Percentiles rank a stretch among this genome's conserved stretches.
Evolutionary conservation across 345 rosid species (phyloP).

Genomic region (Garcia nutans): DNA sequence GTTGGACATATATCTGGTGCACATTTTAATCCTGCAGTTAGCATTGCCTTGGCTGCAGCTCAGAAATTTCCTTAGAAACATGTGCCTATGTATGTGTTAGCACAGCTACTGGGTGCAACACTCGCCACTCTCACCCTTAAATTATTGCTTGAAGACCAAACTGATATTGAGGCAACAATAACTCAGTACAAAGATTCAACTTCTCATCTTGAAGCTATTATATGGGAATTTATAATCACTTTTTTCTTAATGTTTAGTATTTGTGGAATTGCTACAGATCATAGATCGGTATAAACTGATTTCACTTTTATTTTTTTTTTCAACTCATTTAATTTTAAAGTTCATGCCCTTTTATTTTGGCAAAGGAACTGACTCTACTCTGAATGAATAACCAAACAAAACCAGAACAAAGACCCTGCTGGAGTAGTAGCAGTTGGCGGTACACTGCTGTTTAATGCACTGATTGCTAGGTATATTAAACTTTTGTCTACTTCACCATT

Average conservation of each 20-base stretch:
- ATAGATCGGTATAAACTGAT: slow-evolving; percentile 38
- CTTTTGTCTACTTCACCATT: neutral
- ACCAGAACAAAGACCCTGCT: slow-evolving; percentile 35
- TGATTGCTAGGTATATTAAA: slow-evolving; percentile 45
- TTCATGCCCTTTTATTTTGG: neutral
- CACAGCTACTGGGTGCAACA: slow-evolving; percentile 43
- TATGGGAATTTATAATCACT: slow-evolving; percentile 50
- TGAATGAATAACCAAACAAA: neutral
- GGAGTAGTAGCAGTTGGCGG: slow-evolving; percentile 44
- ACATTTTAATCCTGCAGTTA: slow-evolving; percentile 57
- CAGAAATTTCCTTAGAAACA: slow-evolving; percentile 43
- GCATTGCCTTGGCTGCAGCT: slow-evolving; percentile 40
- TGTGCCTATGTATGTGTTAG: slow-evolving; percentile 41
- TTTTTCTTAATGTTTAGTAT: slow-evolving; percentile 41
- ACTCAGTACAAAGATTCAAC: slow-evolving; percentile 42
- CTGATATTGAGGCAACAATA: slow-evolving; percentile 17
- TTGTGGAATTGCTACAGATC: slow-evolving; percentile 44
- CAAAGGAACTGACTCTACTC: neutral
- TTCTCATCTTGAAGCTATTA: slow-evolving; percentile 45
- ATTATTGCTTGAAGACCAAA: slow-evolving; percentile 30
- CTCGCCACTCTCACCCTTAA: slow-evolving; percentile 43
- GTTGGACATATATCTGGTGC: slow-evolving; percentile 52
- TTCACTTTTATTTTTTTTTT: neutral
- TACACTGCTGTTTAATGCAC: slow-evolving; percentile 32
- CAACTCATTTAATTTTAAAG: neutral